Conservation (phyloP, 2,329 filamentous ascomycete genomes). For the Plenodomus lindquistii region DNA sequence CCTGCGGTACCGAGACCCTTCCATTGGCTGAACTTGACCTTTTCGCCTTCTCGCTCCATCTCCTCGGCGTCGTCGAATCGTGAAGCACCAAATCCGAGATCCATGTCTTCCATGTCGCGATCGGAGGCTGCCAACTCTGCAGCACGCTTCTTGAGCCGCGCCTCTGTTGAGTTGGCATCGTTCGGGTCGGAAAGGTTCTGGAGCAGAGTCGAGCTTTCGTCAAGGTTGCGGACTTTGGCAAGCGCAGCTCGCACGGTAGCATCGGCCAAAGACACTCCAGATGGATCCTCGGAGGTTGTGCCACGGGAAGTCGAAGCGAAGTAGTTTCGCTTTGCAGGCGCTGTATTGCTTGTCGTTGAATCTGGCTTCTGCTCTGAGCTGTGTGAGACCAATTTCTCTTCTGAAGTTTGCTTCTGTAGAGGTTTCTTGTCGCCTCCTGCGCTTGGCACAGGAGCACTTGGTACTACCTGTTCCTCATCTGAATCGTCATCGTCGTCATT, state of each 20-base stretch:
- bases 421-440: not conserved
- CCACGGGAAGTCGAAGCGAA: slow-evolving; percentile 17
- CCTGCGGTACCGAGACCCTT: slow-evolving; percentile 57
- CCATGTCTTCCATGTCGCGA: slow-evolving; percentile 86
- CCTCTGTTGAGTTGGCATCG: slow-evolving; percentile 59
- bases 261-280: slow-evolving; percentile 59
- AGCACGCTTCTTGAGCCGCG: slow-evolving; percentile 63
- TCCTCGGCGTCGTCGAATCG: slow-evolving; percentile 88
- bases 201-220: slow-evolving; percentile 50
- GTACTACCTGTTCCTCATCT: slow-evolving; percentile 8
- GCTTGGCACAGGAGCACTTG: slow-evolving; percentile 2
- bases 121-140: slow-evolving; percentile 73
- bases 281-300: slow-evolving; percentile 34
- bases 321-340: slow-evolving; percentile 25
- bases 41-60: slow-evolving; percentile 62
- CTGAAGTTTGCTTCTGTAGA: not conserved
- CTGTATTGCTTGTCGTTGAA: slow-evolving; percentile 7
- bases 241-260: slow-evolving; percentile 81
- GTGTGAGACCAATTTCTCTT: not conserved
- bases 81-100: slow-evolving; percentile 90
- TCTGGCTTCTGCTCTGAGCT: slow-evolving; percentile 6
- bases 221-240: slow-evolving; percentile 69
- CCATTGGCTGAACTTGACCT: slow-evolving; percentile 71
- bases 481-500: slow-evolving; percentile 48
- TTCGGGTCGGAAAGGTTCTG: slow-evolving; percentile 40